Base-by-base conservation (phyloP, 345 rosid species). In the Linum usitatissimum region DNA sequence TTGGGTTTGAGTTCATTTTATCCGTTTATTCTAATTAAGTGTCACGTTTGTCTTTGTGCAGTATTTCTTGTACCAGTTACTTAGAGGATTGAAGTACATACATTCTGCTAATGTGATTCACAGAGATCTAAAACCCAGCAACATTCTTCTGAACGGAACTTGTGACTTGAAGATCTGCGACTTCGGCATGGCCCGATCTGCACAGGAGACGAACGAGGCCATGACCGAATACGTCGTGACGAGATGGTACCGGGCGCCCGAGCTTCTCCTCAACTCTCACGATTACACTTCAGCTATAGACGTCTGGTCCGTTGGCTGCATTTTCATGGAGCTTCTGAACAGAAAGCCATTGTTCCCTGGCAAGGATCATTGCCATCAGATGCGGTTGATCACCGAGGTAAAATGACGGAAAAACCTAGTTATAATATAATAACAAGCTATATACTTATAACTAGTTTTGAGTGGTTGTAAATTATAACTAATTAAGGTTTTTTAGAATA, bases 171-270 rank as follows among this genome's bases (percentile, higher is more conserved):
- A 94, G 84, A 86, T 94, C 20, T 82, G 92, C 42, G 99, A 94
- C 75, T 90, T 94, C 40, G 99, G 97, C 60, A 85, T 94, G 13
- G 99, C 99, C 30, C 79, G 99, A 20, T 92, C 93, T 18, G 68
- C 89, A 66, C 75, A 96, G 0, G 97, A 90, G 82, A 23, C 28
- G 28, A 88, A 85, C 58, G 99, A 94, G 68, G 77, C 86, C 60
- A 94, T 90, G 99, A 94, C 99, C 0, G 99, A 94, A 66, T 94
- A 94, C 76, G 99, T 94, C 61, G 97, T 94, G 23, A 94, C 99
- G 1, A 83, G 99, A 72, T 94, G 96, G 99, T 94, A 90, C 59
- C 74, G 99, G 65, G 97, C 99, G 51, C 99, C 99, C 0, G 99
- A 94, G 82, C 76, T 94, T 51, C 65, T 94, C 68, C 79, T 94